These are phyloP conservation scores for Lasiosphaeria hispida DNA, from an alignment of 495 filamentous ascomycete genomes.

Conservation along the genomic window DNA sequence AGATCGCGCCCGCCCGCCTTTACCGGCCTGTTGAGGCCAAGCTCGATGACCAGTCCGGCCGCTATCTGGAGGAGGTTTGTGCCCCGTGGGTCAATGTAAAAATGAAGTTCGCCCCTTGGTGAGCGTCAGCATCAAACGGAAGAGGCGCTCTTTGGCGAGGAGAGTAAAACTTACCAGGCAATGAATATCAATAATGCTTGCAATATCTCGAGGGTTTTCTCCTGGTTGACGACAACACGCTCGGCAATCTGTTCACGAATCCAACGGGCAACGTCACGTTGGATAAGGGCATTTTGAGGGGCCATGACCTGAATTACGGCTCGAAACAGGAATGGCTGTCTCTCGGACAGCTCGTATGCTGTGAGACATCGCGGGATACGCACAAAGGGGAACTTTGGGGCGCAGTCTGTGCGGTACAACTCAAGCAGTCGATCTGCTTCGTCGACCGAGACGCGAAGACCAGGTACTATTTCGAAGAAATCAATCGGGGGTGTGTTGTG, in stretches of 20 bases:
- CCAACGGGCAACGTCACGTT: slow-evolving; percentile 15
- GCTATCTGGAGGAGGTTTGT: slow-evolving; percentile 26
- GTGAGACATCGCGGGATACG: slow-evolving; percentile 12
- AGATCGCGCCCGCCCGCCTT: not conserved
- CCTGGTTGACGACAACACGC: slow-evolving; percentile 21
- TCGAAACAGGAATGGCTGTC: slow-evolving; percentile 26
- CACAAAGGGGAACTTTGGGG: slow-evolving; percentile 29
- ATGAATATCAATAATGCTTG: slow-evolving; percentile 27
- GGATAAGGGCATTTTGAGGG: slow-evolving; percentile 19
- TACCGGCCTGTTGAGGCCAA: slow-evolving; percentile 20
- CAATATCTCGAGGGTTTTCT: slow-evolving; percentile 27
- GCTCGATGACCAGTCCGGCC: slow-evolving; percentile 18
- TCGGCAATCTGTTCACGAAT: slow-evolving; percentile 22
- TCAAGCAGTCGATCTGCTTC: slow-evolving; percentile 18
- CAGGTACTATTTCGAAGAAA: slow-evolving; percentile 21
- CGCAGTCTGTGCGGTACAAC: slow-evolving; percentile 21
- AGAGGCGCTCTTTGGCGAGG: not conserved
- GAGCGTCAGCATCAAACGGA: not conserved
- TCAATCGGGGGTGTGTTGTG: not conserved
- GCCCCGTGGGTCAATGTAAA: slow-evolving; percentile 17
- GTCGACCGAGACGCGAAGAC: slow-evolving; percentile 14
- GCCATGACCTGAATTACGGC: slow-evolving; percentile 21
- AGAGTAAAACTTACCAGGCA: slow-evolving; percentile 19
- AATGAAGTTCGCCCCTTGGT: slow-evolving; percentile 22
- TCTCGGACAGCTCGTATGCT: slow-evolving; percentile 16